phyloP scores from a whole-genome alignment of 1,139 yeast species.

The Trichomonascaceae sp. region DNA sequence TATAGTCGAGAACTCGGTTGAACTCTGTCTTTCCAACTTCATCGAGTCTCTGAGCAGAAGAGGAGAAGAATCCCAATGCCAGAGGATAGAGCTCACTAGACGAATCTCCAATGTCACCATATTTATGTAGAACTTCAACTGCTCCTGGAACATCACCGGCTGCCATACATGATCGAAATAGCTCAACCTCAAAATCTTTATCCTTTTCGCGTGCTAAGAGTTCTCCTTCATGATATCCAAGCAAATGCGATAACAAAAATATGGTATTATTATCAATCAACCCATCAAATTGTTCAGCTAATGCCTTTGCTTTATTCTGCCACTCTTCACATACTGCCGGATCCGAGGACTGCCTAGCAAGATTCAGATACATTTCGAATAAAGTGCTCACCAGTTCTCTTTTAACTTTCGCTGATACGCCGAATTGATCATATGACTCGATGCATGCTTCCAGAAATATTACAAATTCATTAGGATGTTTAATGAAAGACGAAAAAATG shows the following conservation, averaged over 20 bases:
- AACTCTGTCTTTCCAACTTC: conserved; percentile 52
- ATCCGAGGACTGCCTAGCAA: conserved; percentile 42
- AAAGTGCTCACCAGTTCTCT: conserved; percentile 69
- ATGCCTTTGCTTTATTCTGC: conserved; percentile 55
- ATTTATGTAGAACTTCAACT: conserved; percentile 48
- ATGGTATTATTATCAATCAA: conserved; percentile 54
- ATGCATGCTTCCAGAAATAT: conserved; percentile 91
- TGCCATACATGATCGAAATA: conserved; percentile 59
- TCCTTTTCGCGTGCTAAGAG: conserved; percentile 27
- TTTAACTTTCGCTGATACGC: conserved; percentile 21
- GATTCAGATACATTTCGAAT: conserved; percentile 70
- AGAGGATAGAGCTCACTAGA: conserved; percentile 56
- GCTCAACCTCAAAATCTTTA: conserved; percentile 53
- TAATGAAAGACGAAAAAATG: conserved; percentile 78
- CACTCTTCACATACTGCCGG: conserved; percentile 40
- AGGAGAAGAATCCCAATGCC: conserved; percentile 60
- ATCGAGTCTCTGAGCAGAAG: conserved; percentile 48
- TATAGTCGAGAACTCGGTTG: conserved; percentile 44
- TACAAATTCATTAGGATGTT: conserved; percentile 82
- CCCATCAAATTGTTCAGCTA: conserved; percentile 42
- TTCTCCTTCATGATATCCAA: conserved; percentile 23
- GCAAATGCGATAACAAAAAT: conserved; percentile 58
- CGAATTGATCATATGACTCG: conserved; percentile 64
- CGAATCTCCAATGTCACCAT: conserved; percentile 43
- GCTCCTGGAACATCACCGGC: conserved; percentile 55